Percentiles rank a stretch among this genome's conserved stretches.
Conservation (phyloP, 805 yeast genomes). For the Candida lessepsii region DNA sequence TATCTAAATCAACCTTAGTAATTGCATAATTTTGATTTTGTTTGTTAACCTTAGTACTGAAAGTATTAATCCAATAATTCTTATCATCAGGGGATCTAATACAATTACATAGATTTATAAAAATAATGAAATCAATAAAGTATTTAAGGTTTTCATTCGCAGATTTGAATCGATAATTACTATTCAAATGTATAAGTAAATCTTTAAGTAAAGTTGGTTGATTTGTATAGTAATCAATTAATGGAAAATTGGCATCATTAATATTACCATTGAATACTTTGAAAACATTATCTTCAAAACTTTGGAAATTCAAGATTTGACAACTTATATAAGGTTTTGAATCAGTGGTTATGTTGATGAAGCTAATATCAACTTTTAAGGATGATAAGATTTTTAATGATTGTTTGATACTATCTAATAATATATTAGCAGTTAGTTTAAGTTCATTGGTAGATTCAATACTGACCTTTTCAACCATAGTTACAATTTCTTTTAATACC, state of each 20-base stretch:
- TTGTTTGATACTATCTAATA: conserved; percentile 23
- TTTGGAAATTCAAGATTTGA: conserved; percentile 9
- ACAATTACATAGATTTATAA: conserved; percentile 18
- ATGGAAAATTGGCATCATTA: conserved; percentile 4
- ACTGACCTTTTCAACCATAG: conserved; percentile 19
- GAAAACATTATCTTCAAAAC: conserved; percentile 13
- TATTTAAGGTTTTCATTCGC: conserved; percentile 26
- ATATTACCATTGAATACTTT: conserved; percentile 13
- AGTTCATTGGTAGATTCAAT: conserved; percentile 19
- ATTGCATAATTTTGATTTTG: neutral
- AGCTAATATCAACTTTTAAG: conserved; percentile 1
- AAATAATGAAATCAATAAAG: conserved; percentile 23
- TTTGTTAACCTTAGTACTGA: neutral
- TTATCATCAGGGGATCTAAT: conserved; percentile 19
- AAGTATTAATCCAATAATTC: conserved; percentile 23
- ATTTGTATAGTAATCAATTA: conserved; percentile 9
- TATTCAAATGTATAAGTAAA: conserved; percentile 8
- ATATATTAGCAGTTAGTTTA: conserved; percentile 21
- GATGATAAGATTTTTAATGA: neutral
- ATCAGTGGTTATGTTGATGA: neutral
- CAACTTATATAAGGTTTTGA: neutral
- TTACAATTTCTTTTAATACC: conserved; percentile 27
- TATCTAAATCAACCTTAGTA: conserved; percentile 16
- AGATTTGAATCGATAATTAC: conserved; percentile 13
- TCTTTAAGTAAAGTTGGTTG: conserved; percentile 1